Base-by-base conservation (phyloP, 108 stramenopile genomes). In the Tribonema minus region DNA sequence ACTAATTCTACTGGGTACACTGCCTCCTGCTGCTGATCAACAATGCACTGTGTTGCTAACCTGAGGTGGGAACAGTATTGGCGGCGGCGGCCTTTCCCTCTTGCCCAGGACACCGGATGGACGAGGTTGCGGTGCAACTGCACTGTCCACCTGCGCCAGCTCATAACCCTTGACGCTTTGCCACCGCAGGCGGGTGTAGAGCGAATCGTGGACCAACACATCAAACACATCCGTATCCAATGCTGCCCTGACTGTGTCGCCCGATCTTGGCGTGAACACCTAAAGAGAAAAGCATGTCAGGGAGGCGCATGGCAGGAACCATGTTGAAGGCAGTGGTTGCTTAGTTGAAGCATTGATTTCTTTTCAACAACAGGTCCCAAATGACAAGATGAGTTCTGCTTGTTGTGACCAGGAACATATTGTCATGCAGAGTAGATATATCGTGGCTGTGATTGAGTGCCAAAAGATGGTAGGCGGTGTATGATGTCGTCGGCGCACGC, bases 191-290 rank as follows among this genome's bases (percentile, higher is more conserved):
- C 65, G 67, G 31, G 76, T 78, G 77, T 78, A 65, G 58, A 78
- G 68, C 39, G 77, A 68, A 67, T 78, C 77, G 59, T 78, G 77
- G 38, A 78, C 25, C 26, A 78, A 32, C 34, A 78, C 77, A 41
- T 78, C 77, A 3, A 78, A 78, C 28, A 67, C 77, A 36, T 65
- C 77, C 2, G 77, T 68, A 34, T 78, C 77, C 40, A 78, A 67
- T 23, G 37, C 40, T 3, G 65, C 77, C 4, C 64, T 67, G 30
- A 78, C 25, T 23, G 59, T 39, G 30, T 67, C 77, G 32, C 39
- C 35, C 27, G 59, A 37, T 61, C 20, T 41, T 27, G 0, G 68
- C 68, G 33, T 61, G 30, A 36, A 78, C 77, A 29, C 54, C 67
- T 7, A 60, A 60, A 36, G n/a, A 23, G 25, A 23, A 40, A 32